These are phyloP conservation scores for Chloris gayana DNA, from an alignment of 176 grass and related monocot genomes.

Conservation along the genomic window DNA sequence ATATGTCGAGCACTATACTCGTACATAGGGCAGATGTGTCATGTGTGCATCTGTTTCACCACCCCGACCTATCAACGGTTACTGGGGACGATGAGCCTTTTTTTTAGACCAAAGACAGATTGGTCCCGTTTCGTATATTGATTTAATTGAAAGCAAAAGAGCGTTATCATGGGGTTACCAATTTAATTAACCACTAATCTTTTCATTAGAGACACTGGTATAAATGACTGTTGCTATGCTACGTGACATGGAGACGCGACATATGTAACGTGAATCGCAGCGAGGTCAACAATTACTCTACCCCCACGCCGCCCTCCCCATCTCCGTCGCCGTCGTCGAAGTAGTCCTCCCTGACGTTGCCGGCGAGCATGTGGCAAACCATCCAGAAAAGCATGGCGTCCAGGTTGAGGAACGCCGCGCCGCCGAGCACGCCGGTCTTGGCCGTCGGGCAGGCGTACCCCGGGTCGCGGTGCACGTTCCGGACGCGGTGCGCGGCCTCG, in stretches of 20 bases:
- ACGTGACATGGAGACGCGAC: background rate
- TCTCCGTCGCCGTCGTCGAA: background rate
- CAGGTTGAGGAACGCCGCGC: conserved; percentile 58
- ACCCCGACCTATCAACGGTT: too few relatives aligned
- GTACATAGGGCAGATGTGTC: too few relatives aligned
- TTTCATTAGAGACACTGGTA: too few relatives aligned
- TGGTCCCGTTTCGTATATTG: too few relatives aligned
- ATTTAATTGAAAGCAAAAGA: too few relatives aligned
- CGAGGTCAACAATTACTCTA: background rate
- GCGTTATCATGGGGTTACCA: too few relatives aligned
- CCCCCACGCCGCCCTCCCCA: background rate
- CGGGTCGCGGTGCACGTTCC: conserved; percentile 53
- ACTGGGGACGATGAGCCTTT: too few relatives aligned
- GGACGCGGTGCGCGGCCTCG: conserved; percentile 46
- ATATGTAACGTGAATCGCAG: background rate
- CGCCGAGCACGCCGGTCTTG: conserved; percentile 64
- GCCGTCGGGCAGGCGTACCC: conserved; percentile 42
- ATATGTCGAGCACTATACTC: too few relatives aligned
- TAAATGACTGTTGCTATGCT: too few relatives aligned
- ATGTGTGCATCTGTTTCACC: too few relatives aligned
- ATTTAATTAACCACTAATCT: too few relatives aligned
- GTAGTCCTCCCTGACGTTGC: conserved; percentile 63
- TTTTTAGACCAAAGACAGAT: too few relatives aligned
- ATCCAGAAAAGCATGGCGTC: conserved; percentile 69
- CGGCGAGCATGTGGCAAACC: conserved; percentile 47